Conservation (phyloP, 148 eudicot genomes). For the Arctostaphylos glauca region DNA sequence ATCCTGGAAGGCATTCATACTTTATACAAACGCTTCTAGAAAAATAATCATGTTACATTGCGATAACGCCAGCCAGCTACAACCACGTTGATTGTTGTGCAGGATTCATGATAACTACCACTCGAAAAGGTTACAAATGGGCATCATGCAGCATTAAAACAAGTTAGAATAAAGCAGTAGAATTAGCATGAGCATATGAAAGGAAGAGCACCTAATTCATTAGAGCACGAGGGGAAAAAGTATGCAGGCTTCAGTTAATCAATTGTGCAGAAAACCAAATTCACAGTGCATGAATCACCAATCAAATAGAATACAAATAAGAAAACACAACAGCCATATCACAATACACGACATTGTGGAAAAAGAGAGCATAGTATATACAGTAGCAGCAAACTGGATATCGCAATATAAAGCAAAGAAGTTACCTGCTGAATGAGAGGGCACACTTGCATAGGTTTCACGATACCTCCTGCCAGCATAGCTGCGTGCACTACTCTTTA, state of each 20-base stretch:
- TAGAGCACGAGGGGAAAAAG: not conserved
- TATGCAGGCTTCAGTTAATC: not conserved
- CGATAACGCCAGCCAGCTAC: not conserved
- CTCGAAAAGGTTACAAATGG: not conserved
- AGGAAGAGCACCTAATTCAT: not conserved
- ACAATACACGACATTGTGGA: not conserved
- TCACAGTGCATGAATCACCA: not conserved
- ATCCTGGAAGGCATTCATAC: not conserved
- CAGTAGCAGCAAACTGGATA: not conserved
- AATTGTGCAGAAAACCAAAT: not conserved
- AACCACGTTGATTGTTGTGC: not conserved
- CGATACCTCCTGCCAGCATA: slow-evolving; percentile 58
- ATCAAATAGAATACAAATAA: not conserved
- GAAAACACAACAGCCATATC: not conserved
- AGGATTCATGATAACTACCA: not conserved
- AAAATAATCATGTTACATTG: not conserved
- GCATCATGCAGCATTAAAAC: not conserved
- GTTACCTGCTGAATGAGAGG: slow-evolving; percentile 66
- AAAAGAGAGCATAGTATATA: not conserved
- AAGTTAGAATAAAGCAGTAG: not conserved
- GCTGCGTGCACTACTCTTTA: slow-evolving; percentile 21
- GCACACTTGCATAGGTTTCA: slow-evolving; percentile 40
- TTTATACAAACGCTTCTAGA: not conserved
- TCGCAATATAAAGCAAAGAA: not conserved
- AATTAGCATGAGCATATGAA: not conserved